Evolutionary conservation across 306 rosid species (phyloP).

Genomic region (Herpetospermum pedunculosum): DNA sequence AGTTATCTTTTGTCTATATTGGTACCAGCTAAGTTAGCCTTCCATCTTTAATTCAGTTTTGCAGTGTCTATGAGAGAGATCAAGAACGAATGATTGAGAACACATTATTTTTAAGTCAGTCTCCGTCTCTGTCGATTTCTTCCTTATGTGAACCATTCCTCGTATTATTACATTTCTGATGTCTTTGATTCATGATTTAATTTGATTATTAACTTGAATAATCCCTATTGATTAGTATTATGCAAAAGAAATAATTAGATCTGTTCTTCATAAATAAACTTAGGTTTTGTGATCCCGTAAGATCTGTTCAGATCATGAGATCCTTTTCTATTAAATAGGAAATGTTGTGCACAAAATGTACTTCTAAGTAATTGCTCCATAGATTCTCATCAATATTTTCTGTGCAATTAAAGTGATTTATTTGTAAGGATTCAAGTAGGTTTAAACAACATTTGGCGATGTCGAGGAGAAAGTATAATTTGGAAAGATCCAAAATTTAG

Average conservation of each 20-base stretch:
- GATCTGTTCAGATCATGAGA: too few relatives aligned
- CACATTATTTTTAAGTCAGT: not conserved
- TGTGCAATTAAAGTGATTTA: not conserved
- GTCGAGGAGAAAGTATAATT: not conserved
- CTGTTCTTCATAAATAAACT: too few relatives aligned
- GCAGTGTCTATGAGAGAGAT: conserved; percentile 6
- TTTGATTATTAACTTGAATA: not conserved
- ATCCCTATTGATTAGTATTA: too few relatives aligned
- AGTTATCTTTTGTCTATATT: conserved; percentile 8
- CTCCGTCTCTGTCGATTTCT: not conserved
- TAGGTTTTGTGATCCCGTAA: too few relatives aligned
- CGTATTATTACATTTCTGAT: not conserved
- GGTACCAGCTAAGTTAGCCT: not conserved
- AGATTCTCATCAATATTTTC: not conserved
- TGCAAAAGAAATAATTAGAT: too few relatives aligned
- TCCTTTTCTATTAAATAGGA: too few relatives aligned
- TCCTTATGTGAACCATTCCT: not conserved
- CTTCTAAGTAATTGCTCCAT: too few relatives aligned
- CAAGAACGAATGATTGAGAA: not conserved
- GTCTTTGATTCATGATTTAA: not conserved
- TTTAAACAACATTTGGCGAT: not conserved
- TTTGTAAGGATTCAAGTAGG: not conserved
- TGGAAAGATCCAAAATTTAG: not conserved
- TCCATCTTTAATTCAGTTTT: conserved; percentile 11
- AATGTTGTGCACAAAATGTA: too few relatives aligned